Base-by-base conservation (phyloP, 768 basidiomycete species). In the Tylopilus felleus region DNA sequence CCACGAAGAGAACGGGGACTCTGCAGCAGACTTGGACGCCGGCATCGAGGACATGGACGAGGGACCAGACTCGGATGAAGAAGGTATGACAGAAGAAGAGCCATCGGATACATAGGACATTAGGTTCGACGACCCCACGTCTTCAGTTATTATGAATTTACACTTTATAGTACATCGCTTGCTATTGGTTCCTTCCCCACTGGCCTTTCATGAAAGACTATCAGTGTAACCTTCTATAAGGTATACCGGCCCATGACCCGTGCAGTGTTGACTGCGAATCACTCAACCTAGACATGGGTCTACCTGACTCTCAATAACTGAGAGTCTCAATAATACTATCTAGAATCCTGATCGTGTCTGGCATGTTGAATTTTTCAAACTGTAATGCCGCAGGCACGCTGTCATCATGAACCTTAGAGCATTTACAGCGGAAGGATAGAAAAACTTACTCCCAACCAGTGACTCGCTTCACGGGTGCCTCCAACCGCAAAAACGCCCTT, bases 351-450 rank as follows among this genome's bases (percentile, higher is more conserved):
- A 98, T 76, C 2, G 87, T 77, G 66, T 97, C 94, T 1, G 94
- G 94, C 62, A 94, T 85, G 71, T 88, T 84, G 71, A 97, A 96
- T 71, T 91, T 94, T 74, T 98, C 94, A 62, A 83, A 97, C 52
- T 88, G 85, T 59, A 97, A 74, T 33, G 83, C 88, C 22, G 84
- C 84, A 3, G 93, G 93, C n/a, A 85, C 82, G 60, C 91, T 94
- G 47, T 40, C 42, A 41, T 49, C 17, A 47, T 9, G 21, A 58
- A 3, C 12, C 5, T 52, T 17, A 57, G 43, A 49, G 57, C 14
- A 22, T 28, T 47, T 43, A 42, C 19, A 22, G 4, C 14, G 46
- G 49, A 50, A 43, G 17, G 16, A 35, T 10, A 27, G 48, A 52
- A 29, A 27, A 42, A 86, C 93, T 80, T 63, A 95, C 93, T 97